Percentiles rank a stretch among this genome's conserved stretches.
Evolutionary conservation across 2,329 filamentous ascomycete species (phyloP).

Genomic region (Botrytis galanthina): DNA sequence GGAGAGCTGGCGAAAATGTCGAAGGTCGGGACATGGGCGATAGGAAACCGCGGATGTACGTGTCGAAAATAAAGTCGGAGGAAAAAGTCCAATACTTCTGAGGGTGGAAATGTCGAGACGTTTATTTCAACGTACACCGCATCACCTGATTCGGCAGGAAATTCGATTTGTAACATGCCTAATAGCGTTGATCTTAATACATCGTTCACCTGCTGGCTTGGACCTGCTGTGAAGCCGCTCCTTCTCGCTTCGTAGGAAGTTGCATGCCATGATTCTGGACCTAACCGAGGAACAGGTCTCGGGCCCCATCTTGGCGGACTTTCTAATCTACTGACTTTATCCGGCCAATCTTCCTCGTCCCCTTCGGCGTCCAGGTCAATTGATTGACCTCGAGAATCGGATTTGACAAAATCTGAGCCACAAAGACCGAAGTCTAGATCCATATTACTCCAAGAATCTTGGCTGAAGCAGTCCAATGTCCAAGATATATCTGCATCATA

Average conservation of each 20-base stretch:
- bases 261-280: slow-evolving; percentile 33
- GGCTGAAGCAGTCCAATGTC: slow-evolving; percentile 29
- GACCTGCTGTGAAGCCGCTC: slow-evolving; percentile 23
- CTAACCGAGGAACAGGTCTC: slow-evolving; percentile 27
- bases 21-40: slow-evolving; percentile 35
- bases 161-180: slow-evolving; percentile 16
- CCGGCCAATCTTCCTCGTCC: slow-evolving; percentile 36
- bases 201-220: slow-evolving; percentile 29
- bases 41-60: slow-evolving; percentile 33
- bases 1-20: slow-evolving; percentile 32
- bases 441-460: slow-evolving; percentile 19
- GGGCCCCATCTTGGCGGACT: slow-evolving; percentile 22
- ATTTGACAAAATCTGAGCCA: neutral
- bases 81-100: slow-evolving; percentile 35
- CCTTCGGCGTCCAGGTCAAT: slow-evolving; percentile 30
- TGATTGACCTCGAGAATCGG: slow-evolving; percentile 1
- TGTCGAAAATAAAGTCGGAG: slow-evolving; percentile 34
- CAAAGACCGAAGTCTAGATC: neutral
- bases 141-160: slow-evolving; percentile 16
- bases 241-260: slow-evolving; percentile 32
- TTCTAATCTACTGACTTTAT: slow-evolving; percentile 27
- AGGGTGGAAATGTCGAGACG: slow-evolving; percentile 31
- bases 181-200: slow-evolving; percentile 27
- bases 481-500: slow-evolving; percentile 38
- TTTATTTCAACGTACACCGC: slow-evolving; percentile 26